phyloP scores from a whole-genome alignment of 2,329 filamentous ascomycete species.

The Clathrospora elynae region DNA sequence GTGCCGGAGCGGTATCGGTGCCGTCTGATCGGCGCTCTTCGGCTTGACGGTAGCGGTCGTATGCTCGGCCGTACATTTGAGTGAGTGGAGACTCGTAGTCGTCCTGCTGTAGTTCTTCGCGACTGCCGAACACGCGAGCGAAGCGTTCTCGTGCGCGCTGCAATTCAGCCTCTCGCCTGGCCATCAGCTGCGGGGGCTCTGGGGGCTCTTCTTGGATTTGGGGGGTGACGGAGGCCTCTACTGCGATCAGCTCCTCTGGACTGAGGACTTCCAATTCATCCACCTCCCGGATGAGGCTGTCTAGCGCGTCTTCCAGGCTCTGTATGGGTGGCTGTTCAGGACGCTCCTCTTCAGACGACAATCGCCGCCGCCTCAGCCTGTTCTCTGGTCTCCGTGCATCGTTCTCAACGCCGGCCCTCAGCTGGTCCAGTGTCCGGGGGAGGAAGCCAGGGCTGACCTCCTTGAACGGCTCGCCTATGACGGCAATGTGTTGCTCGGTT shows the following conservation, averaged over 20 bases:
- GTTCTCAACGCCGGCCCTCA: conserved; percentile 43
- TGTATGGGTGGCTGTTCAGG: conserved; percentile 33
- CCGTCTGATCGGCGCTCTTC: conserved; percentile 43
- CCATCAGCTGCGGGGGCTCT: conserved; percentile 20
- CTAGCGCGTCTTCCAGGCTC: conserved; percentile 44
- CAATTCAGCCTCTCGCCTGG: conserved; percentile 21
- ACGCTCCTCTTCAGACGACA: conserved; percentile 32
- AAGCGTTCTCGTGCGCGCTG: conserved; percentile 38
- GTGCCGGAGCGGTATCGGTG: conserved; percentile 24
- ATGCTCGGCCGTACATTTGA: conserved; percentile 54
- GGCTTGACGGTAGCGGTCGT: conserved; percentile 51
- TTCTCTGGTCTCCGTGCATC: conserved; percentile 39
- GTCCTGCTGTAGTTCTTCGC: conserved; percentile 55
- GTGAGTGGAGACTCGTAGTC: conserved; percentile 57
- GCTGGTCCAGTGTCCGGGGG: conserved; percentile 54
- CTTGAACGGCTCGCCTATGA: conserved; percentile 54
- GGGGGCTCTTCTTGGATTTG: conserved; percentile 8
- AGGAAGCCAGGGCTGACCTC: conserved; percentile 55
- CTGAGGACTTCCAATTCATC: conserved; percentile 21
- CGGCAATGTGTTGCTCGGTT: conserved; percentile 51
- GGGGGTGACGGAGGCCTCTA: conserved; percentile 5
- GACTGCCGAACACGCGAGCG: conserved; percentile 51
- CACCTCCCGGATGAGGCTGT: conserved; percentile 37
- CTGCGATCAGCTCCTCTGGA: not conserved
- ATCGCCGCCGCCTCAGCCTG: conserved; percentile 27